These are phyloP conservation scores for Globisporangium polare DNA, from an alignment of 352 stramenopile species.

Conservation along the genomic window DNA sequence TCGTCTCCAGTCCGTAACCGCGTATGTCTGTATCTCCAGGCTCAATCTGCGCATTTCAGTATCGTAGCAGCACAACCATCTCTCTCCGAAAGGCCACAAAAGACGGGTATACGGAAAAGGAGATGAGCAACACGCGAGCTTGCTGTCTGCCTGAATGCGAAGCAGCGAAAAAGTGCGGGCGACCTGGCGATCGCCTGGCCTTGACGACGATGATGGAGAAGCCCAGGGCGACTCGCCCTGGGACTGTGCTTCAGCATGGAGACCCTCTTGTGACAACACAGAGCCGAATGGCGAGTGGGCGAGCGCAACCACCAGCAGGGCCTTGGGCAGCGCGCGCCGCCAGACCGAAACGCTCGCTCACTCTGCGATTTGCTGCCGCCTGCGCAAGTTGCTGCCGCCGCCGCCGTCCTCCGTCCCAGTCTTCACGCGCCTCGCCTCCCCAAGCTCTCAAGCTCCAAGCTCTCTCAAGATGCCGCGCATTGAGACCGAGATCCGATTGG, in stretches of 20 bases:
- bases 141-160: neutral
- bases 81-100: neutral
- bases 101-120: neutral
- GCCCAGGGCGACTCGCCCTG: neutral
- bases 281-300: neutral
- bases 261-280: neutral
- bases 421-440: neutral
- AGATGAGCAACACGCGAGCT: neutral
- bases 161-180: neutral
- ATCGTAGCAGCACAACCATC: neutral
- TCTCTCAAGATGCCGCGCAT: slow-evolving; percentile 74
- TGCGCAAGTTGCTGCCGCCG: slow-evolving; percentile 25
- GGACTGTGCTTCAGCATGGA: slow-evolving; percentile 2
- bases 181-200: slow-evolving; percentile 5
- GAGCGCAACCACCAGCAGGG: neutral
- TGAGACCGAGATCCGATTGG: slow-evolving; percentile 87
- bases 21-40: neutral
- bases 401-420: neutral
- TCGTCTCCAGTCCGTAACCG: neutral
- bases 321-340: neutral
- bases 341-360: slow-evolving; percentile 13
- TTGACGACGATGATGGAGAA: neutral
- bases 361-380: slow-evolving; percentile 29
- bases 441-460: neutral
- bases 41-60: too few species aligned